Percentiles rank a stretch among this genome's conserved stretches.
Conservation (phyloP, 1,284 basidiomycete genomes). For the Apiotrichum gamsii region DNA sequence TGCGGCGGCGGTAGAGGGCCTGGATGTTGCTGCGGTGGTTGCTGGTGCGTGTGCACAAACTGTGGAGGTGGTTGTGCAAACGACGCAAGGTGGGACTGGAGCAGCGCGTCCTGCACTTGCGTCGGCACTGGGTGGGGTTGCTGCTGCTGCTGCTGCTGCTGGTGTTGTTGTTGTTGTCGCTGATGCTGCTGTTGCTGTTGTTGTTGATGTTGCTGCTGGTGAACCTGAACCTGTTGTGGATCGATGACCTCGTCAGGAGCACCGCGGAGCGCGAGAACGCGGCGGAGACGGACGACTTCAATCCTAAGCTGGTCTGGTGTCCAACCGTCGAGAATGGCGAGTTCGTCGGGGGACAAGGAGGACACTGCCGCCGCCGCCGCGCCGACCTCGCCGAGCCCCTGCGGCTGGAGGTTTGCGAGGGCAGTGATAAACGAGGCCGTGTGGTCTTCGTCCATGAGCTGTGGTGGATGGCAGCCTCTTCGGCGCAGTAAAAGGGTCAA, state of each 20-base stretch:
- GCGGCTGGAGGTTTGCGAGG: conserved; percentile 13
- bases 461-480: not conserved
- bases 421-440: conserved; percentile 16
- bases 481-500: too few relatives aligned
- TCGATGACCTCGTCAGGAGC: not conserved
- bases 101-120: not conserved
- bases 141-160: not conserved
- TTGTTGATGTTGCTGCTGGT: not conserved
- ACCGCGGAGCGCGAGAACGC: conserved; percentile 4
- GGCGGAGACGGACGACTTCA: conserved; percentile 29
- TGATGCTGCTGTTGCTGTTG: not conserved
- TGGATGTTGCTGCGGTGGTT: not conserved
- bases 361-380: not conserved
- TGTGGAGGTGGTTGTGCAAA: not conserved
- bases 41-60: not conserved
- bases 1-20: too few relatives aligned
- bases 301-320: conserved; percentile 23
- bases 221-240: too few relatives aligned
- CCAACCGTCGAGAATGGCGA: conserved; percentile 22
- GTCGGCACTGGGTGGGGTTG: not conserved
- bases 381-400: not conserved
- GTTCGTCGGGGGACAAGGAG: not conserved
- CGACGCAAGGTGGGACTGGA: not conserved
- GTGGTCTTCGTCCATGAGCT: conserved; percentile 17
- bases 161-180: not conserved